Base-by-base conservation (phyloP, 2,329 filamentous ascomycete species). In the Colletotrichum zoysiae region DNA sequence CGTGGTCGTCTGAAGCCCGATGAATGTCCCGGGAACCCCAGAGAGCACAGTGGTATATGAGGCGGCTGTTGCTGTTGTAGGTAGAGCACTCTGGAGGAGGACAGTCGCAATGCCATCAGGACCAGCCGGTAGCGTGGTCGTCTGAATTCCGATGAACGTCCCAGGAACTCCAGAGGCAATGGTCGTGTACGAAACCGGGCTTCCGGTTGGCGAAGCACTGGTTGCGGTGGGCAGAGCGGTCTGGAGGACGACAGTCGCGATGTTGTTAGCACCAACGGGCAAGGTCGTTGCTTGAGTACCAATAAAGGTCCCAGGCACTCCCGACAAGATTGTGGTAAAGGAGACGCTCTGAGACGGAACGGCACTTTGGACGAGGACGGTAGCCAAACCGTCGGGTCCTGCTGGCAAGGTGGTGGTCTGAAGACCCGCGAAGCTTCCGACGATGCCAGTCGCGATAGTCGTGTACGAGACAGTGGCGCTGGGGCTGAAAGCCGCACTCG, bases 331-430 rank as follows among this genome's bases (percentile, higher is more conserved):
- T 1, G 65, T 67, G 6, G 65, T 67, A 40, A 64, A 56, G 2
- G 58, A 64, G 1, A 40, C 42, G 35, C 59, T 14, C 5, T 26
- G 23, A n/a, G 57, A 60, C 8, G 57, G 57, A 6, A 60, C 12
- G 18, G 57, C 57, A 8, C 40, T 67, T 33, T 66, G 53, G 53
- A 67, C 46, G 2, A 70, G 40, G 16, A 70, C 55, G 6, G 67
- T 70, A 8, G 61, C 67, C 14, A 66, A 18, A 18, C 50, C 62
- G 26, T 50, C 23, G 30, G 65, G 18, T 12, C 57, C 55, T n/a
- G 53, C 44, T 18, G 67, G 67, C 26, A 66, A 30, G 4, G 67
- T 70, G n/a, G 51, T 59, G 12, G 67, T 70, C 20, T 56, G 57
- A 35, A 48, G 42, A 46, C 57, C 67, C 8, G 48, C 55, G 23